Base-by-base conservation (phyloP, 2,329 filamentous ascomycete species). In the Spiromastix sp. region DNA sequence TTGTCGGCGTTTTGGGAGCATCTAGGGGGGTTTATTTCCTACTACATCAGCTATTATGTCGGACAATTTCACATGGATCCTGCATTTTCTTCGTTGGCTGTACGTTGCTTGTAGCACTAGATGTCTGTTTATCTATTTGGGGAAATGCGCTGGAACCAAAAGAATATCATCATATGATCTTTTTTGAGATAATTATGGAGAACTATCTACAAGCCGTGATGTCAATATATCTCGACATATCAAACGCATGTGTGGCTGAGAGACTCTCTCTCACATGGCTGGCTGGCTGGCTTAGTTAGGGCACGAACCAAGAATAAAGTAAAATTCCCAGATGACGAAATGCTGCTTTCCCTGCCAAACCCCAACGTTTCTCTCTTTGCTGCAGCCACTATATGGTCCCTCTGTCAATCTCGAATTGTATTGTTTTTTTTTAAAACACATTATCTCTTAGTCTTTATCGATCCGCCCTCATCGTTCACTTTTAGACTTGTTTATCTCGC, bases 1-100 rank as follows among this genome's bases (percentile, higher is more conserved):
- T 11, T 11, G 19, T 29, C 18, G 34, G 34, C 34, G 34, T 36
- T 36, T 30, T 30, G 34, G 32, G 27, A 24, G 26, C 18, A 29
- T 15, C 22, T 11, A 30, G 24, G 20, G 27, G 19, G 6, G 26
- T 25, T 29, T 35, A 19, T 35, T 19, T 30, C 18, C 27, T 36
- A 24, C 16, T 18, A 16, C 24, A 11, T 20, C 28, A 18, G 13
- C 30, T 10, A 22, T 19, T 28, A 2, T 20, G 19, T 36, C 11
- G 6, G 5, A 17, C 13, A 28, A 17, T n/a, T 18, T 36, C 7
- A 24, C 21, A 24, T 24, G 7, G 21, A 24, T 24, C n/a, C n/a
- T n/a, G n/a, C n/a, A n/a, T n/a, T n/a, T 24, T 24, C 7, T 24
- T 7, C 21, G 7, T 24, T 24, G 21, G 7, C n/a, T 24, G 7